Conservation (phyloP, 2,329 filamentous ascomycete genomes). For the Talaromyces sp. region DNA sequence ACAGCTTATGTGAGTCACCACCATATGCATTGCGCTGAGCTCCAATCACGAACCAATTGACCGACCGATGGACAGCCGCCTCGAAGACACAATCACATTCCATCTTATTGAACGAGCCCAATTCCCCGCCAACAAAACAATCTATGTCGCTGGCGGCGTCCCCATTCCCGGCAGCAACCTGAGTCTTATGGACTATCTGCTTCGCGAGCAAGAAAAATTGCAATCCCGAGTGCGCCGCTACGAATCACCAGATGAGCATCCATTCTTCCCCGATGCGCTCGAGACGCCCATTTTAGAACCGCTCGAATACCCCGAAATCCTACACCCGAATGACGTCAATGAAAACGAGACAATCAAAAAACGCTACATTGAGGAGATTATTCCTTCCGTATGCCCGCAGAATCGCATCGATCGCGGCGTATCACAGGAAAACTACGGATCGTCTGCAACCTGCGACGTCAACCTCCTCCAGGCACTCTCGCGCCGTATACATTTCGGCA, state of each 20-base stretch:
- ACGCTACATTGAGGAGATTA: conserved; percentile 77
- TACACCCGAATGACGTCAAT: conserved; percentile 85
- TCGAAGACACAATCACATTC: conserved; percentile 97
- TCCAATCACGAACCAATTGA: conserved; percentile 3
- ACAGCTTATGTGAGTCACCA: conserved; percentile 71
- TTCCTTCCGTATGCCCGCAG: conserved; percentile 78
- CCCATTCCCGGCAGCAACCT: conserved; percentile 68
- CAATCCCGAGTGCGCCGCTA: conserved; percentile 93
- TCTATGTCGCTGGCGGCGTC: conserved; percentile 80
- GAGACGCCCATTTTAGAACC: conserved; percentile 80
- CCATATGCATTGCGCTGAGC: too few species aligned
- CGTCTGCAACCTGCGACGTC: conserved; percentile 86
- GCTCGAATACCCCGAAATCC: conserved; percentile 80
- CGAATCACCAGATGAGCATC: conserved; percentile 93
- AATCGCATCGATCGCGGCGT: conserved; percentile 76
- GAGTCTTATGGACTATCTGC: conserved; percentile 91
- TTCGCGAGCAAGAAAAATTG: conserved; percentile 81
- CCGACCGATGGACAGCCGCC: conserved; percentile 58
- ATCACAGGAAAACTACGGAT: conserved; percentile 91
- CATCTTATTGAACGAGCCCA: conserved; percentile 97
- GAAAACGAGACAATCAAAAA: conserved; percentile 83
- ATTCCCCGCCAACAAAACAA: conserved; percentile 84
- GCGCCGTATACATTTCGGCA: conserved; percentile 91
- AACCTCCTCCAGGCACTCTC: conserved; percentile 84
- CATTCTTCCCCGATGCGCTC: conserved; percentile 85